A percentile compares a stretch with the other conserved stretches of the same genome.
Evolutionary conservation across 306 rosid genomes (phyloP).

Genomic region (Rubus idaeus): DNA sequence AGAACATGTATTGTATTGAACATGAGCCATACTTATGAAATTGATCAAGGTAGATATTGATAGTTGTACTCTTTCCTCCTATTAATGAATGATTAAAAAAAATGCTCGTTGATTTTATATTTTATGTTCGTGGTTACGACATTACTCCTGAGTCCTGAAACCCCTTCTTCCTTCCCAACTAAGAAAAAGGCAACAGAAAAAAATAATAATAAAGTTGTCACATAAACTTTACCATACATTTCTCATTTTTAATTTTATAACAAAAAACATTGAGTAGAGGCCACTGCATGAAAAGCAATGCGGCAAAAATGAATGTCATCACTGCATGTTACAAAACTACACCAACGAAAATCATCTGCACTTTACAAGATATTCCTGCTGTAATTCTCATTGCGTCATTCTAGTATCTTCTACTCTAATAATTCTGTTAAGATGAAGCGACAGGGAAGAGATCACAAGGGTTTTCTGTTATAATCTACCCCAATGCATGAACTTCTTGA

Average conservation of each 20-base stretch:
- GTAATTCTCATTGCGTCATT: constrained; percentile 20
- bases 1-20: too few species aligned
- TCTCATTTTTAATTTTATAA: neutral
- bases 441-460: constrained; percentile 1
- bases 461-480: constrained; percentile 43
- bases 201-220: neutral
- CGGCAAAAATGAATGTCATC: constrained; percentile 41
- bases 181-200: neutral
- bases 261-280: constrained; percentile 14
- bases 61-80: too few species aligned
- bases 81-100: too few species aligned
- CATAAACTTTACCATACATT: neutral
- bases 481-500: constrained; percentile 81
- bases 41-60: too few species aligned
- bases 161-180: too few species aligned
- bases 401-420: constrained; percentile 37
- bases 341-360: constrained; percentile 18
- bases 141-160: too few species aligned
- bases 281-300: constrained; percentile 25
- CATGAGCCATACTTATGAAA: too few species aligned
- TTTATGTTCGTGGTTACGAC: too few species aligned
- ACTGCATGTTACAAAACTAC: constrained; percentile 19
- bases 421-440: constrained; percentile 23
- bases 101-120: too few species aligned
- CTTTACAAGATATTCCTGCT: constrained; percentile 11